Conservation (phyloP, 208 protist species). For the Angomonas ambiguus region DNA sequence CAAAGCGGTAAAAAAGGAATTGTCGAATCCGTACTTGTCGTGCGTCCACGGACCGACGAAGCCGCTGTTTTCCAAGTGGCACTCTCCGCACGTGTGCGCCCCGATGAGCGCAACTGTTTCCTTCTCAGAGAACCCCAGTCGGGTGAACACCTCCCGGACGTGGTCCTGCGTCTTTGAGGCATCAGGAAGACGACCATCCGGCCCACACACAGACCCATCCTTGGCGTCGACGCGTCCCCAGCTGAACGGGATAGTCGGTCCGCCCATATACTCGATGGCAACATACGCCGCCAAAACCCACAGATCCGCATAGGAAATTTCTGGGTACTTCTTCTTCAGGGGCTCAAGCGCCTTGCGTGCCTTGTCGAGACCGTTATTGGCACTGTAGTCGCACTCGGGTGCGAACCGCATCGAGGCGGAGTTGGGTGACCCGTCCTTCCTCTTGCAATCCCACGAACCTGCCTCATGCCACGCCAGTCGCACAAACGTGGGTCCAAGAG, state of each 20-base stretch:
- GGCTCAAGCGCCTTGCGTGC: slow-evolving; percentile 82
- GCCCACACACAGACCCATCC: slow-evolving; percentile 55
- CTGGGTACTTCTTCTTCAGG: slow-evolving; percentile 80
- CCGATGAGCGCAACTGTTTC: slow-evolving; percentile 93
- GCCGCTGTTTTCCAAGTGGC: slow-evolving; percentile 77
- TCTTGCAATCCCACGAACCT: slow-evolving; percentile 55
- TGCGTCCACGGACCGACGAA: slow-evolving; percentile 91
- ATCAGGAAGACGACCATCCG: slow-evolving; percentile 89
- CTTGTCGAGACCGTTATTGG: slow-evolving; percentile 84
- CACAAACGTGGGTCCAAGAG: slow-evolving; percentile 52
- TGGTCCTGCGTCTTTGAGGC: slow-evolving; percentile 63
- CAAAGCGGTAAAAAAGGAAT: slow-evolving; percentile 81
- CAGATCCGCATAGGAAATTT: slow-evolving; percentile 92
- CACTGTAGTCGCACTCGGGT: slow-evolving; percentile 69
- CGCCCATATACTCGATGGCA: slow-evolving; percentile 91
- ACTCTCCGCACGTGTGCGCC: slow-evolving; percentile 90
- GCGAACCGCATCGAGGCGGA: slow-evolving; percentile 75
- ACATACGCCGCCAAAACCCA: slow-evolving; percentile 87
- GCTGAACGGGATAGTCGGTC: slow-evolving; percentile 78
- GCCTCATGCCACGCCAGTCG: slow-evolving; percentile 82
- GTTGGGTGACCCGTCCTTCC: slow-evolving; percentile 61
- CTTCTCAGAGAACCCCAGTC: slow-evolving; percentile 91
- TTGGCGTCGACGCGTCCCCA: slow-evolving; percentile 81
- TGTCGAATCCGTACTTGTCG: slow-evolving; percentile 87
- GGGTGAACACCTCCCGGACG: slow-evolving; percentile 83